Evolutionary conservation across 2,329 filamentous ascomycete genomes (phyloP).

Genomic region (Cordyceps pruinosa): DNA sequence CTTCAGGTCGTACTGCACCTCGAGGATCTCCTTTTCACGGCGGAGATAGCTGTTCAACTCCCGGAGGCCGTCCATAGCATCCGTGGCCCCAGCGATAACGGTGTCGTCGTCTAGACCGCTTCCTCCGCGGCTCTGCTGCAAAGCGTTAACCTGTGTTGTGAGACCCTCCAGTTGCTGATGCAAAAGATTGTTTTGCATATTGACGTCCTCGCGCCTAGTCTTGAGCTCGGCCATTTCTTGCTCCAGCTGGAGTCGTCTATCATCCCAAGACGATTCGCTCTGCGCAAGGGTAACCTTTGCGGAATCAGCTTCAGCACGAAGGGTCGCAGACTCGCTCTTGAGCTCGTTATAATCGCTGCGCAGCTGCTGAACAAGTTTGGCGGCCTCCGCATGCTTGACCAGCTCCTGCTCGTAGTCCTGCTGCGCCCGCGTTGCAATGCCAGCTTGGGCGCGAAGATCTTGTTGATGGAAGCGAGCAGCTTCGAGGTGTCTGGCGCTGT

Average conservation of each 20-base stretch:
- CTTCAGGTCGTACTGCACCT: conserved; percentile 91
- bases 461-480: conserved; percentile 81
- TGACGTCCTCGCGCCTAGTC: conserved; percentile 72
- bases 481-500: conserved; percentile 71
- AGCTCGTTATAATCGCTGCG: conserved; percentile 76
- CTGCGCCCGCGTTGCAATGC: conserved; percentile 88
- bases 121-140: conserved; percentile 67
- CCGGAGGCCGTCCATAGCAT: conserved; percentile 68
- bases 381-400: conserved; percentile 92
- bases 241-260: conserved; percentile 73
- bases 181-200: conserved; percentile 83
- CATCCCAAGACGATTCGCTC: conserved; percentile 81
- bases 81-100: conserved; percentile 44
- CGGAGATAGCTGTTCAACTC: conserved; percentile 89
- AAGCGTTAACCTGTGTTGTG: conserved; percentile 66
- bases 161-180: conserved; percentile 85
- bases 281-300: conserved; percentile 72
- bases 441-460: conserved; percentile 85
- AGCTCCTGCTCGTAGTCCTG: conserved; percentile 93
- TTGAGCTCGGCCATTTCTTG: conserved; percentile 75
- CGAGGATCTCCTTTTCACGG: conserved; percentile 93
- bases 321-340: conserved; percentile 67
- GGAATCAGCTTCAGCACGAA: conserved; percentile 77
- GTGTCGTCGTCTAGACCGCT: conserved; percentile 47
- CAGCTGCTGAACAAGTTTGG: conserved; percentile 71